phyloP scores from a whole-genome alignment of 176 grass and related monocot species.

The Ananas comosus region DNA sequence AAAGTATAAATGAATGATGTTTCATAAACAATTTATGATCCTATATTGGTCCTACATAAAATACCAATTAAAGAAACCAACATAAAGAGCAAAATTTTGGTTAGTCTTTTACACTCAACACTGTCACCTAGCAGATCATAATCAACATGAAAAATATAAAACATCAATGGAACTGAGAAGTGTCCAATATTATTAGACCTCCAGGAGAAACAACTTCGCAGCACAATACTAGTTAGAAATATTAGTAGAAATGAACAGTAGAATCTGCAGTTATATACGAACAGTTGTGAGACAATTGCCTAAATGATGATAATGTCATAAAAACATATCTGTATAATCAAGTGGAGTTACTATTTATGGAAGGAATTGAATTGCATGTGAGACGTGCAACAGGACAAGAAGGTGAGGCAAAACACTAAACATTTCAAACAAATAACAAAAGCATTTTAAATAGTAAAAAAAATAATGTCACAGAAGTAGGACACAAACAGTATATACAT shows the following conservation, averaged over 20 bases:
- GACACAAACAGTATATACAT: neutral
- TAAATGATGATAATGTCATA: neutral
- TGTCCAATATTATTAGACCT: neutral
- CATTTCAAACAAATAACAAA: neutral
- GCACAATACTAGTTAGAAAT: neutral
- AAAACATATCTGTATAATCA: neutral
- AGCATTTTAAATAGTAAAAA: neutral
- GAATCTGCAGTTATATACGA: neutral
- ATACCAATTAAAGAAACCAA: too few relatives aligned
- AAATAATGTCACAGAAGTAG: neutral
- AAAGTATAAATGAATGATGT: too few relatives aligned
- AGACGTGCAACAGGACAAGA: neutral
- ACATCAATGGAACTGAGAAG: too few relatives aligned
- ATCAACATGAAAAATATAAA: neutral
- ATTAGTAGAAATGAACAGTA: neutral
- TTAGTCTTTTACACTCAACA: too few relatives aligned
- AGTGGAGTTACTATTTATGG: neutral
- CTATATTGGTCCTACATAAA: too few relatives aligned
- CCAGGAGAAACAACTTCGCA: neutral
- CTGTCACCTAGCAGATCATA: neutral
- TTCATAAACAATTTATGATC: too few relatives aligned
- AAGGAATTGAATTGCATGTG: neutral
- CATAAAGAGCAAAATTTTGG: too few relatives aligned
- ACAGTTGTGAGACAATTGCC: neutral
- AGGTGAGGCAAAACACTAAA: neutral